Evolutionary conservation across 2,329 filamentous ascomycete species (phyloP).

Genomic region (Scytalidium sp.): DNA sequence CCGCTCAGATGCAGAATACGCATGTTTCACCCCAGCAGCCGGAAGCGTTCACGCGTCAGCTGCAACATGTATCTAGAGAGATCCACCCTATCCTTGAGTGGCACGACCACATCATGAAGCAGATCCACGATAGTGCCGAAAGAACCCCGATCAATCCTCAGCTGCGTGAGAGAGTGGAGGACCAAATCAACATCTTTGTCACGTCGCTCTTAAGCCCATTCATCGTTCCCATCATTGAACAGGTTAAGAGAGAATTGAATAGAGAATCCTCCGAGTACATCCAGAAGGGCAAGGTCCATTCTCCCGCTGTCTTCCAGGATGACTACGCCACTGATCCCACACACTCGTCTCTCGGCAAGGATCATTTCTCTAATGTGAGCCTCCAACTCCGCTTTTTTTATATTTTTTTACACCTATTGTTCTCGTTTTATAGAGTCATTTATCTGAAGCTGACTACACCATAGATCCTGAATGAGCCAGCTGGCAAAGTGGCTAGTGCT

Average conservation of each 20-base stretch:
- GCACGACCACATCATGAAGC: constrained; percentile 84
- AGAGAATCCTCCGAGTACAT: constrained; percentile 88
- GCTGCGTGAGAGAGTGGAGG: constrained; percentile 80
- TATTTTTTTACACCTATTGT: neutral
- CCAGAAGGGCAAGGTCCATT: constrained; percentile 76
- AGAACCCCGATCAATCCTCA: constrained; percentile 83
- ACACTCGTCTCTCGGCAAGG: constrained; percentile 94
- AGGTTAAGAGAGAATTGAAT: constrained; percentile 83
- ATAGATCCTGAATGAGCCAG: constrained; percentile 76
- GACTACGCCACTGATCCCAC: constrained; percentile 77
- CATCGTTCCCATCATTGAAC: constrained; percentile 77
- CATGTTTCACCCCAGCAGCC: constrained; percentile 74
- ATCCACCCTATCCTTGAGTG: constrained; percentile 89
- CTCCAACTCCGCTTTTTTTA: neutral
- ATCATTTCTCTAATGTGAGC: constrained; percentile 67
- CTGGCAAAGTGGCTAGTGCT: constrained; percentile 76
- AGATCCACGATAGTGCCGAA: constrained; percentile 74
- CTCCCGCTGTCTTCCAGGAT: constrained; percentile 83
- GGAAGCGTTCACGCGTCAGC: constrained; percentile 78
- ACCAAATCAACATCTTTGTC: constrained; percentile 84
- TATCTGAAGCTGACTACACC: constrained; percentile 24
- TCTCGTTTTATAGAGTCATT: constrained; percentile 6
- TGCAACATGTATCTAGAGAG: constrained; percentile 70
- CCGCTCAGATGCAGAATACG: constrained; percentile 73
- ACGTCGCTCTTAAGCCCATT: constrained; percentile 91